These are phyloP conservation scores for Talaromyces adpressus DNA, from an alignment of 495 filamentous ascomycete species.

Conservation along the genomic window DNA sequence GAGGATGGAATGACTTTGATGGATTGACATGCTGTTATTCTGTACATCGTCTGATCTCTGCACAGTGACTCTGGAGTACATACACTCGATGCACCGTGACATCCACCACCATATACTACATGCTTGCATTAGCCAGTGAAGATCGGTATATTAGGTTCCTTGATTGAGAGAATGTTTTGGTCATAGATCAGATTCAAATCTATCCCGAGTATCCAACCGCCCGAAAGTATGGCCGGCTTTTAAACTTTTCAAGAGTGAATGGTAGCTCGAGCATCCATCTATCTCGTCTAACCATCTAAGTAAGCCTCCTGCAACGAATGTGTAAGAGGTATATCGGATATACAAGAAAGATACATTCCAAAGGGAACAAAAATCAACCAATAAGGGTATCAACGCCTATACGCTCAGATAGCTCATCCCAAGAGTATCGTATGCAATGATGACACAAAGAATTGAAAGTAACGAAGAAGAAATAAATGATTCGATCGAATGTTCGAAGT, in stretches of 20 bases:
- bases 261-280: background rate
- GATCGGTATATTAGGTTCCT: background rate
- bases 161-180: background rate
- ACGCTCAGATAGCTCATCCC: constrained; percentile 1
- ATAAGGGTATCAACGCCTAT: constrained; percentile 6
- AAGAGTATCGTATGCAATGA: constrained; percentile 7
- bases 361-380: background rate
- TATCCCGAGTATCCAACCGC: background rate
- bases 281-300: background rate
- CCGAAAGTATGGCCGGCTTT: background rate
- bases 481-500: constrained; percentile 5
- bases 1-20: background rate
- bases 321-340: background rate
- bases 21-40: background rate
- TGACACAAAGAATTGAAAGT: background rate
- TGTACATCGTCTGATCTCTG: background rate
- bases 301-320: background rate
- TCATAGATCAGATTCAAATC: background rate
- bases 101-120: background rate
- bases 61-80: background rate
- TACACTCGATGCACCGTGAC: background rate
- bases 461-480: constrained; percentile 4
- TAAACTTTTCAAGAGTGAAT: background rate
- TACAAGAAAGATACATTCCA: background rate
- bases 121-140: background rate